Percentiles rank a stretch among this genome's conserved stretches.
Evolutionary conservation across 208 protist genomes (phyloP).

Genomic region (Wallacemonas sp.): DNA sequence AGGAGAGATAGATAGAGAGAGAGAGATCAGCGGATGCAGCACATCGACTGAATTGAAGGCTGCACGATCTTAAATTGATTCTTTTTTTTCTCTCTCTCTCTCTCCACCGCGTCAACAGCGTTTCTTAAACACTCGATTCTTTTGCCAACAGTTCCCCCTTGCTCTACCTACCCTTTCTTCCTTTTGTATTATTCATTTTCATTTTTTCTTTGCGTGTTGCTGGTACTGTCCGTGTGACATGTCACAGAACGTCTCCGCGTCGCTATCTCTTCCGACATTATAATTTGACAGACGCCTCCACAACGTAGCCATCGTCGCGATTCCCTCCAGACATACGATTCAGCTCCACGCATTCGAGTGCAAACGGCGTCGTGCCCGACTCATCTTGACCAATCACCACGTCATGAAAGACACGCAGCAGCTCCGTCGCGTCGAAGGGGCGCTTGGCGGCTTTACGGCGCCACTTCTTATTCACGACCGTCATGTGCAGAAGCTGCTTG

Average conservation of each 20-base stretch:
- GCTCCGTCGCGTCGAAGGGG: constrained; percentile 41
- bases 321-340: constrained; percentile 17
- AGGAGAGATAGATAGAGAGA: no score
- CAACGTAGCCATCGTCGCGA: constrained; percentile 27
- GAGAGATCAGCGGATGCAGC: no score
- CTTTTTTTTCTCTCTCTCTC: no score
- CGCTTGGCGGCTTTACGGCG: constrained; percentile 20
- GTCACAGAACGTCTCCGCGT: no score
- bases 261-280: no score
- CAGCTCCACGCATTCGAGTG: constrained; percentile 31
- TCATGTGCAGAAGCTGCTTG: constrained; percentile 67
- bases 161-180: neutral
- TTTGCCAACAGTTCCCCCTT: no score
- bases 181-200: constrained; percentile 1
- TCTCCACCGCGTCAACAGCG: no score
- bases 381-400: constrained; percentile 2
- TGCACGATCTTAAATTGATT: no score
- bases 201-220: constrained; percentile 1
- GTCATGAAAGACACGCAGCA: constrained; percentile 30
- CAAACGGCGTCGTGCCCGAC: neutral
- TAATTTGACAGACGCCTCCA: constrained; percentile 27
- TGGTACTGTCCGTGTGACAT: no score
- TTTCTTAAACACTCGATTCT: no score
- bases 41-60: no score
- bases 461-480: constrained; percentile 85